These are phyloP conservation scores for Adansonia rubrostipa DNA, from an alignment of 441 rosid species.

Conservation along the genomic window DNA sequence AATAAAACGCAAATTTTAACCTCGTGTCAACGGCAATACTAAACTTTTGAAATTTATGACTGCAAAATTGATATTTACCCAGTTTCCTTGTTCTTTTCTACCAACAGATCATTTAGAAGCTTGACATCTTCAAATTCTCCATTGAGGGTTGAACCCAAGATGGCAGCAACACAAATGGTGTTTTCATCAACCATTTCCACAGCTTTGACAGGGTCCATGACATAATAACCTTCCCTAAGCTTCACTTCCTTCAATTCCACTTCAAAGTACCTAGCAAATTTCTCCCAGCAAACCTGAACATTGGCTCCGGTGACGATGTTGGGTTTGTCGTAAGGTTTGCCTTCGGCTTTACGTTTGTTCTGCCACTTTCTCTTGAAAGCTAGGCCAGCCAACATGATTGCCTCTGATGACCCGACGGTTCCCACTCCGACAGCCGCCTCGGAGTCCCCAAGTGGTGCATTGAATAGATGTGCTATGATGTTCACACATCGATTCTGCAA, in stretches of 20 bases:
- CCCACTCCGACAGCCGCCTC: conserved; percentile 69
- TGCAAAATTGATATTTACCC: conserved; percentile 39
- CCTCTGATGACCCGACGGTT: conserved; percentile 73
- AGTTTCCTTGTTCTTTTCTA: conserved; percentile 68
- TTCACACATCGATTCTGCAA: conserved; percentile 77
- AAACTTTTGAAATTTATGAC: too few relatives aligned
- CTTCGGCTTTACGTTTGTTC: conserved; percentile 72
- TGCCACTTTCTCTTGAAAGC: conserved; percentile 82
- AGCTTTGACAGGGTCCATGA: conserved; percentile 84
- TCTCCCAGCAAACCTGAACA: conserved; percentile 98
- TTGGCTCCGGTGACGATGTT: conserved; percentile 93
- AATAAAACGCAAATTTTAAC: too few relatives aligned
- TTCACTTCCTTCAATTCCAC: conserved; percentile 93
- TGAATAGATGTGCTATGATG: conserved; percentile 68
- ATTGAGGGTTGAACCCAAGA: conserved; percentile 86
- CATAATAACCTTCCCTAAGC: conserved; percentile 81
- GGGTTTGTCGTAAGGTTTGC: conserved; percentile 75
- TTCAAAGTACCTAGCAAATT: conserved; percentile 91
- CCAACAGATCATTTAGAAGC: conserved; percentile 70
- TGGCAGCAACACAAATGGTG: conserved; percentile 91
- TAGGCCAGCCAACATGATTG: conserved; percentile 74
- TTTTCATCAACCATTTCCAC: conserved; percentile 93
- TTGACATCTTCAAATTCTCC: conserved; percentile 95
- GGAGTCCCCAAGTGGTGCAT: conserved; percentile 52
- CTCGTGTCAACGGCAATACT: too few relatives aligned